A percentile compares a stretch with the other conserved stretches of the same genome.
Conservation (phyloP, 176 grass and related monocot species). For the Phoenix roebelenii region DNA sequence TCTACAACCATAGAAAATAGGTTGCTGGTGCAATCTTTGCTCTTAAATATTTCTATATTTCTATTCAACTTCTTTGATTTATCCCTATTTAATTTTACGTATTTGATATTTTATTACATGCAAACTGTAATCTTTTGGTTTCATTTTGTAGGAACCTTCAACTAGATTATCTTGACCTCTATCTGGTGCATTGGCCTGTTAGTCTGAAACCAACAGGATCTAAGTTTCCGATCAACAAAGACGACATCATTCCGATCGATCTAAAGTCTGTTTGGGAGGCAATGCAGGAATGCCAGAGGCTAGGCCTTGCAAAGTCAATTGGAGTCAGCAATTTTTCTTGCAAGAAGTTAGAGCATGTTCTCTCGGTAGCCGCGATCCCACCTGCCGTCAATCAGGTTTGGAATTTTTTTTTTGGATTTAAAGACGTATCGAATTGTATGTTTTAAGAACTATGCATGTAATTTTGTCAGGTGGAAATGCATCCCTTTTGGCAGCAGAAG, state of each 20-base stretch:
- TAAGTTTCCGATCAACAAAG: background rate
- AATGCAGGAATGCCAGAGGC: slow-evolving; percentile 11
- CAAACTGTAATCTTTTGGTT: background rate
- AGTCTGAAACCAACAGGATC: background rate
- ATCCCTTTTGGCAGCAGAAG: no score
- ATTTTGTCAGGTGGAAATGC: no score
- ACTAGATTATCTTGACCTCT: slow-evolving; percentile 11
- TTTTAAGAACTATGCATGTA: no score
- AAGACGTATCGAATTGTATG: no score
- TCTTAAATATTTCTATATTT: no score
- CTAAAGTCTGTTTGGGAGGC: background rate
- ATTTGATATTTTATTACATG: no score
- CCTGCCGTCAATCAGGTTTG: slow-evolving; percentile 11
- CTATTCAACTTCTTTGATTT: no score
- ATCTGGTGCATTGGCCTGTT: background rate
- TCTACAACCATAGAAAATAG: no score
- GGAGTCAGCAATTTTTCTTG: slow-evolving; percentile 11
- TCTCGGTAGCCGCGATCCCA: background rate
- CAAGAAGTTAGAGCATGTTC: slow-evolving; percentile 2
- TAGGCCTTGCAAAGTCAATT: slow-evolving; percentile 3
- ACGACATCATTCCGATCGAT: slow-evolving; percentile 1
- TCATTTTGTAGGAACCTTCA: slow-evolving; percentile 2
- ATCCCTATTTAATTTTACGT: no score
- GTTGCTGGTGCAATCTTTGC: no score
- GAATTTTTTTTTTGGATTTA: no score